These are phyloP conservation scores for Mimosa pudica DNA, from an alignment of 306 rosid species.

Conservation along the genomic window DNA sequence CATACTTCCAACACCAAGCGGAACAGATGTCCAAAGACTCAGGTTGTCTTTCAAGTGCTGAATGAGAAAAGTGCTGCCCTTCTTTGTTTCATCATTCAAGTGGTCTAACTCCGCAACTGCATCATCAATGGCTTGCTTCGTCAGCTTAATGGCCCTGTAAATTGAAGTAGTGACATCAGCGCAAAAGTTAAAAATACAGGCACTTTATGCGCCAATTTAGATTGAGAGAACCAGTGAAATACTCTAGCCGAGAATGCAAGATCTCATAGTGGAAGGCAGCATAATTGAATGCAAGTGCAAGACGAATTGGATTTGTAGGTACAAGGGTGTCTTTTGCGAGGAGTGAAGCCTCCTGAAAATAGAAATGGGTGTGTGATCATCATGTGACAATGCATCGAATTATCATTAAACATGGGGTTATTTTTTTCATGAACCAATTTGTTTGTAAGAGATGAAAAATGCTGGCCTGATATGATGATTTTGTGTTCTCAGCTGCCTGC, in stretches of 20 bases:
- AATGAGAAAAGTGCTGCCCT: conserved; percentile 96
- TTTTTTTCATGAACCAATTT: conserved; percentile 11
- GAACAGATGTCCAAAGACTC: conserved; percentile 96
- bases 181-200: conserved; percentile 9
- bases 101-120: conserved; percentile 93
- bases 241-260: conserved; percentile 93
- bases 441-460: conserved; percentile 11
- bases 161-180: conserved; percentile 32
- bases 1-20: conserved; percentile 97
- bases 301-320: conserved; percentile 94
- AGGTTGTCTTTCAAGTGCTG: conserved; percentile 94
- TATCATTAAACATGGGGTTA: not conserved
- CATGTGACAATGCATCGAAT: conserved; percentile 2
- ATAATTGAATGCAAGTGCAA: conserved; percentile 95
- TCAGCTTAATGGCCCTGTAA: conserved; percentile 92
- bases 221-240: conserved; percentile 5
- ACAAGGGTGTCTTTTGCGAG: conserved; percentile 85
- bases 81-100: conserved; percentile 94
- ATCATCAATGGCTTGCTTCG: conserved; percentile 95
- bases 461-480: conserved; percentile 73
- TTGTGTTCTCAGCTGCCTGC: conserved; percentile 65
- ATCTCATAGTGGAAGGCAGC: conserved; percentile 94
- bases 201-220: conserved; percentile 26
- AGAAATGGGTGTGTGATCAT: conserved; percentile 28
- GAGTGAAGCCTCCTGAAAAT: conserved; percentile 69